Percentiles rank a stretch among this genome's conserved stretches.
phyloP scores from a whole-genome alignment of 2,329 filamentous ascomycete species.

The Nothophaeocryptopus gaeumannii region DNA sequence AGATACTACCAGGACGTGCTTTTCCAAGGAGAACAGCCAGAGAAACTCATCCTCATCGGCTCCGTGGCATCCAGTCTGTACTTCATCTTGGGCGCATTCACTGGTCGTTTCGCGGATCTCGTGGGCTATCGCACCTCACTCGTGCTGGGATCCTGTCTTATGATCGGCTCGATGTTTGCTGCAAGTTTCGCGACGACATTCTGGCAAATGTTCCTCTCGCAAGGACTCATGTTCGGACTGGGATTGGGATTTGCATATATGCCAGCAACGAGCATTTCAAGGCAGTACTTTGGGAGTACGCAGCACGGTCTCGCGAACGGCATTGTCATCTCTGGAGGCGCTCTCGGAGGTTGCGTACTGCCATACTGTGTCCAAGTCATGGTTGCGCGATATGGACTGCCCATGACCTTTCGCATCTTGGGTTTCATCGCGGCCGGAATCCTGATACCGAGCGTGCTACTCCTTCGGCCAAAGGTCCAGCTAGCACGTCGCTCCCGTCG shows the following conservation, averaged over 20 bases:
- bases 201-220: conserved; percentile 4
- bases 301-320: conserved; percentile 5
- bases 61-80: conserved; percentile 6
- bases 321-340: conserved; percentile 4
- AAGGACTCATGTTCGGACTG: conserved; percentile 3
- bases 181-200: conserved; percentile 3
- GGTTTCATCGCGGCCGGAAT: conserved; percentile 5
- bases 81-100: conserved; percentile 6
- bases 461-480: not conserved
- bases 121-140: conserved; percentile 3
- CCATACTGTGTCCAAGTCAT: conserved; percentile 2
- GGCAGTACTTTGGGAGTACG: conserved; percentile 5
- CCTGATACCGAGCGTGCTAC: not conserved
- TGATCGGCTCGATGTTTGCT: conserved; percentile 2
- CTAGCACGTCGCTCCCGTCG: not conserved
- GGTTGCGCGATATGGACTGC: not conserved
- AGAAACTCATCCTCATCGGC: conserved; percentile 5
- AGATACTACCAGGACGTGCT: conserved; percentile 1
- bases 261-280: conserved; percentile 5
- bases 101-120: conserved; percentile 8
- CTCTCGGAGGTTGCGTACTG: conserved; percentile 2
- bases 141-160: not conserved
- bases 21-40: not conserved
- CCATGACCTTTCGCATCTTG: conserved; percentile 2
- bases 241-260: conserved; percentile 7